phyloP scores from a whole-genome alignment of 305 asterid genomes.

The Solanum hybrid region DNA sequence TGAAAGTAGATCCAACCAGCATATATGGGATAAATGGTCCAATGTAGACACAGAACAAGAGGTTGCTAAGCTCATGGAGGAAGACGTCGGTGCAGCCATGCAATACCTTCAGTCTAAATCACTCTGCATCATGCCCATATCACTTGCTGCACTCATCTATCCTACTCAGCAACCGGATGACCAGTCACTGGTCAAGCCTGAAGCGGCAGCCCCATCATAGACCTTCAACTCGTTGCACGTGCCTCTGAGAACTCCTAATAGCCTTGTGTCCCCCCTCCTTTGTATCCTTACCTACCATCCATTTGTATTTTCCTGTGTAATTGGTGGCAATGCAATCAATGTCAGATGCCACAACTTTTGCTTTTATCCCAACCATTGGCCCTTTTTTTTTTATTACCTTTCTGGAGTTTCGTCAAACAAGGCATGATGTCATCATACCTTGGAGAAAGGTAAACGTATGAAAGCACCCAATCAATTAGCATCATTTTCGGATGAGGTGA shows the following conservation, averaged over 20 bases:
- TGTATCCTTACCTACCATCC: constrained; percentile 15
- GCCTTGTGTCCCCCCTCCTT: constrained; percentile 11
- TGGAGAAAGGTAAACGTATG: constrained; percentile 17
- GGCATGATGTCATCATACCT: constrained; percentile 20
- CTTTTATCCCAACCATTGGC: constrained; percentile 12
- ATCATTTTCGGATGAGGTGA: constrained; percentile 14
- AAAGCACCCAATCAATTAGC: constrained; percentile 14
- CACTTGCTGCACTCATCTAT: constrained; percentile 76
- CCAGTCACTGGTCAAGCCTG: constrained; percentile 46
- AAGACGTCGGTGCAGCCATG: constrained; percentile 88
- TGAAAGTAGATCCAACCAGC: constrained; percentile 46
- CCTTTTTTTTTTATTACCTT: neutral
- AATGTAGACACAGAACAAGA: constrained; percentile 73
- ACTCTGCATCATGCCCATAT: constrained; percentile 89
- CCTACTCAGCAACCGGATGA: constrained; percentile 52
- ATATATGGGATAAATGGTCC: constrained; percentile 88
- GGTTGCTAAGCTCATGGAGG: constrained; percentile 92
- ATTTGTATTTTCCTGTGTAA: constrained; percentile 3
- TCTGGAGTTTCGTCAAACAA: constrained; percentile 11
- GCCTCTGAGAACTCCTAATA: constrained; percentile 27
- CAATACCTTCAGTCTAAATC: constrained; percentile 92
- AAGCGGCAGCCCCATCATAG: constrained; percentile 56
- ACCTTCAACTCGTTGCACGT: constrained; percentile 14
- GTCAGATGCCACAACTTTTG: constrained; percentile 25
- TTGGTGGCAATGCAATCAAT: constrained; percentile 25